phyloP scores from a whole-genome alignment of 2,329 filamentous ascomycete genomes.

The Diaporthe citri region DNA sequence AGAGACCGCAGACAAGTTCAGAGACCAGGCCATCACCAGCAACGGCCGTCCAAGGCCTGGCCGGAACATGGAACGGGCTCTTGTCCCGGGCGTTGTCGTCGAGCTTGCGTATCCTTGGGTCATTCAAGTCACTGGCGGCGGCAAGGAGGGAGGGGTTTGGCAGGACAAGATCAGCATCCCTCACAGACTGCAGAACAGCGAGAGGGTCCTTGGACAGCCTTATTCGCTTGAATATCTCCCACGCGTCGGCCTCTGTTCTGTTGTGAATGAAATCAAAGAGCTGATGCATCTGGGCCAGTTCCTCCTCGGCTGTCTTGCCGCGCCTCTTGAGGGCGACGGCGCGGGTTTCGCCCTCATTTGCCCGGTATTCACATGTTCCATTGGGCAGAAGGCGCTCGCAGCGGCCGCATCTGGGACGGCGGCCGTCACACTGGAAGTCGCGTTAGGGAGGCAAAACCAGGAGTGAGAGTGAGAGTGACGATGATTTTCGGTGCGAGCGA shows the following conservation, averaged over 20 bases:
- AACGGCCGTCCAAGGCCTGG: conserved; percentile 5
- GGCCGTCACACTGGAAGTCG: background rate
- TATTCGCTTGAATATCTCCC: conserved; percentile 15
- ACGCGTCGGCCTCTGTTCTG: background rate
- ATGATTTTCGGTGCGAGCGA: background rate
- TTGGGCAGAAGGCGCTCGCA: background rate
- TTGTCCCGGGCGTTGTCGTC: background rate
- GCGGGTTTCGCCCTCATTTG: conserved; percentile 10
- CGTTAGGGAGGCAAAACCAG: background rate
- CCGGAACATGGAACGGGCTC: background rate
- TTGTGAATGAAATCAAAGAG: background rate
- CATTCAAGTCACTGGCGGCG: background rate
- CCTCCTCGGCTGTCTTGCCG: conserved; percentile 3
- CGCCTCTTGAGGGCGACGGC: conserved; percentile 14
- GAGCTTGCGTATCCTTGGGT: conserved; percentile 13
- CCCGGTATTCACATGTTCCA: background rate
- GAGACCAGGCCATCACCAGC: conserved; percentile 7
- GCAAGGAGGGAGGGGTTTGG: background rate
- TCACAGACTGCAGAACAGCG: background rate
- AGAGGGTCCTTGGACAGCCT: conserved; percentile 3
- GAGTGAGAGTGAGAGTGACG: background rate
- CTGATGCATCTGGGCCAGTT: background rate
- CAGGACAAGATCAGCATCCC: conserved; percentile 10
- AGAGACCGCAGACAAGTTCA: background rate
- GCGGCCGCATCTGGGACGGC: background rate